These are phyloP conservation scores for Penicillium sp. DNA, from an alignment of 2,329 filamentous ascomycete species.

Conservation along the genomic window DNA sequence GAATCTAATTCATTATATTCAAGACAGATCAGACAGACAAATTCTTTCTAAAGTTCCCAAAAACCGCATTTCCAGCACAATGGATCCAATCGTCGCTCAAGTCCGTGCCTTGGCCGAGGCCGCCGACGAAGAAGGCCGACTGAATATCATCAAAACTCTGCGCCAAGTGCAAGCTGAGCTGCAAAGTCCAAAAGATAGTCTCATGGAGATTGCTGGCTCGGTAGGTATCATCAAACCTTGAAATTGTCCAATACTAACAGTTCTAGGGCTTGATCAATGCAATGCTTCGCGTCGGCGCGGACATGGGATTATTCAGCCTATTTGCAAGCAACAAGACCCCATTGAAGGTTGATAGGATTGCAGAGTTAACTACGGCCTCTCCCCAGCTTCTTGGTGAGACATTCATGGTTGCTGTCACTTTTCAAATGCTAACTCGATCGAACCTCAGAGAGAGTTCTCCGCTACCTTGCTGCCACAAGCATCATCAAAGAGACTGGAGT, in stretches of 20 bases:
- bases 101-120: conserved; percentile 18
- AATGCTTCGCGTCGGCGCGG: conserved; percentile 18
- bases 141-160: conserved; percentile 20
- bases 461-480: conserved; percentile 25
- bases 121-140: conserved; percentile 20
- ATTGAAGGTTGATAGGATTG: conserved; percentile 10
- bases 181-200: conserved; percentile 19
- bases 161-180: conserved; percentile 13
- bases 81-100: conserved; percentile 22
- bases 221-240: conserved; percentile 8
- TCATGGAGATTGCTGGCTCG: conserved; percentile 17
- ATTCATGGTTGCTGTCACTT: background rate
- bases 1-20: background rate
- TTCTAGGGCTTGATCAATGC: conserved; percentile 15
- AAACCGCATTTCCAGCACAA: background rate
- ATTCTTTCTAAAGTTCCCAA: background rate
- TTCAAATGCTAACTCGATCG: background rate
- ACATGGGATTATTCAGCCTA: conserved; percentile 16
- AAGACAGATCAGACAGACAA: background rate
- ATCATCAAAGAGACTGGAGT: conserved; percentile 14
- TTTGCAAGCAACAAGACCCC: conserved; percentile 8
- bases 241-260: background rate
- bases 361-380: conserved; percentile 6
- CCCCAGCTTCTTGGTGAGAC: conserved; percentile 10
- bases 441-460: conserved; percentile 24